A percentile compares a stretch with the other conserved stretches of the same genome.
Evolutionary conservation across 345 rosid species (phyloP).

Genomic region (Garcia nutans): DNA sequence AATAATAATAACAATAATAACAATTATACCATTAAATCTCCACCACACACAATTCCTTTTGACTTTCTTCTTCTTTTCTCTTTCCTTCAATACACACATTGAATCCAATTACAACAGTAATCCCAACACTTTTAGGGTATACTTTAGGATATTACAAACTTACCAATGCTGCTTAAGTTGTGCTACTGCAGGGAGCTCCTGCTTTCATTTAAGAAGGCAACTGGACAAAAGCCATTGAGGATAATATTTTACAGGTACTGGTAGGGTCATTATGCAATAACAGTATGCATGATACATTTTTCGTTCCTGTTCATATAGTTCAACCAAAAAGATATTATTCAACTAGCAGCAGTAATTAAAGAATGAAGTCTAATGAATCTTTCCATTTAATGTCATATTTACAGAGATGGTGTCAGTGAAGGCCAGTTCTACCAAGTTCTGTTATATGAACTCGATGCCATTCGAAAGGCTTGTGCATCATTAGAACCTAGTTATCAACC

Average conservation of each 20-base stretch:
- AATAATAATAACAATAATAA: no score
- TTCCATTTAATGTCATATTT: background rate
- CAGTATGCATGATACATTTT: no score
- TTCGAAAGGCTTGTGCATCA: slow-evolving; percentile 52
- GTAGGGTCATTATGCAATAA: no score
- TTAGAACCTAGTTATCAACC: slow-evolving; percentile 42
- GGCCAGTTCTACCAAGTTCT: slow-evolving; percentile 49
- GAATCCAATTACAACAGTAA: no score
- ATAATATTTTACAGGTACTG: slow-evolving; percentile 43
- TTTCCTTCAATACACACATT: no score
- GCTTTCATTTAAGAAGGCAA: slow-evolving; percentile 39
- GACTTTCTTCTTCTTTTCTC: no score
- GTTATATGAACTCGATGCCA: slow-evolving; percentile 44
- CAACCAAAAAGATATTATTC: background rate
- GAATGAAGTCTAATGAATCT: background rate
- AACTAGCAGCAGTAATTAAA: background rate
- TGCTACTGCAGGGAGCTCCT: slow-evolving; percentile 36
- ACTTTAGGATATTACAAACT: no score
- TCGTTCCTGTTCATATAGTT: background rate
- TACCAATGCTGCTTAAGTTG: background rate
- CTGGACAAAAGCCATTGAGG: slow-evolving; percentile 41
- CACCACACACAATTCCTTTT: no score
- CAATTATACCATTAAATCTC: no score
- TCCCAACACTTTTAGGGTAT: no score
- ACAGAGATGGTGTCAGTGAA: slow-evolving; percentile 48